Base-by-base conservation (phyloP, 345 rosid species). In the Linum usitatissimum region DNA sequence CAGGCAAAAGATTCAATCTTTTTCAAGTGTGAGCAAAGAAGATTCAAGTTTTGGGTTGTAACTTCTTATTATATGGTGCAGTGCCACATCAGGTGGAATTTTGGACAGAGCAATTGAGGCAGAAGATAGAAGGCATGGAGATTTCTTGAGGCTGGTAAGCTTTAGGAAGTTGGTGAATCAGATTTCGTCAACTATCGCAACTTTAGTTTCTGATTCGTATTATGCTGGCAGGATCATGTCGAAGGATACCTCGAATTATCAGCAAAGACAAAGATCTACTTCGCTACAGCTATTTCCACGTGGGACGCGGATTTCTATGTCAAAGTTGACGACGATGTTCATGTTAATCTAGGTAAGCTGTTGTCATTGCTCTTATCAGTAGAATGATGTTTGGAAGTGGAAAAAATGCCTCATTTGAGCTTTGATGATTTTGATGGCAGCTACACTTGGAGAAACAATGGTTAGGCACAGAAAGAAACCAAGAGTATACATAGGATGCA, bases 281-380 rank as follows among this genome's bases (percentile, higher is more conserved):
- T 93, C 15, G 84, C 91, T 17, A 81, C 96, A 3, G 99, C 97
- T 63, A 87, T 81, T 64, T 80, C 94, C 39, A 60, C 86, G 73
- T 90, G 99, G 99, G 88, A 93, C 79, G 97, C 99, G 9, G 97
- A 93, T 71, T 90, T 93, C 73, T 93, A 87, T 60, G 94, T 93
- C 71, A 93, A 93, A 80, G 97, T 87, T 34, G 99, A 93, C 67
- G 99, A 93, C 70, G 97, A 93, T 70, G 94, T 93, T 34, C 99
- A 93, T 75, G 97, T 93, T 64, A 93, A 90, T 66, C 87, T 90
- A 81, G 99, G 99, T 93, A 76, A 53, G 15, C 10, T 45, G 10
- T 28, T 55, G 59, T 18, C 18, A 5, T 19, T 55, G 59, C 12
- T 28, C 30, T 55, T 55, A 15, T 21, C 51, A 45, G 12, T 21